Conservation (phyloP, 1,284 basidiomycete species). For the Cryptococcus floricola region DNA sequence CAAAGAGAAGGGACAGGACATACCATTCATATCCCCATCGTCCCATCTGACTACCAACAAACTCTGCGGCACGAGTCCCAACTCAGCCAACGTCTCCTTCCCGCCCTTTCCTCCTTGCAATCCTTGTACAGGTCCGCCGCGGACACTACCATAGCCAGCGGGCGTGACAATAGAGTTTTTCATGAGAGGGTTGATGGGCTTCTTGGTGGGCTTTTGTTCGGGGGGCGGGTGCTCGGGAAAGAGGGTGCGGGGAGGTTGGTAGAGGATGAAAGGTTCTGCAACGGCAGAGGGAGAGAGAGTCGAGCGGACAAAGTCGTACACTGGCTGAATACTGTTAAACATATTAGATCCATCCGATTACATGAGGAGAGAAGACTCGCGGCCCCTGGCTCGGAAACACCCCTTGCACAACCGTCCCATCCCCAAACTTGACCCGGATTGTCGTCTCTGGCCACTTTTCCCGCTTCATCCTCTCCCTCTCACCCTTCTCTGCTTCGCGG, state of each 20-base stretch:
- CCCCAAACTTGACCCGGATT: conserved; percentile 45
- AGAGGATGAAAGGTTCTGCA: conserved; percentile 41
- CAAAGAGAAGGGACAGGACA: conserved; percentile 4
- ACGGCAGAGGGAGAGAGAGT: conserved; percentile 26
- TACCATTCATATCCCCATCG: conserved; percentile 46
- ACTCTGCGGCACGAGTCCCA: conserved; percentile 48
- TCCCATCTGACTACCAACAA: conserved; percentile 44
- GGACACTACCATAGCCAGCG: conserved; percentile 33
- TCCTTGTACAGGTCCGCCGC: conserved; percentile 20
- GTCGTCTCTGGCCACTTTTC: conserved; percentile 47
- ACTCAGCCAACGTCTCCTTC: conserved; percentile 35
- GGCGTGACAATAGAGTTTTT: conserved; percentile 31
- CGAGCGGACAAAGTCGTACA: conserved; percentile 46
- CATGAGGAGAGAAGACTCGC: conserved; percentile 21
- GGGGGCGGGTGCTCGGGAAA: conserved; percentile 43
- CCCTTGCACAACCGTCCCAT: conserved; percentile 46
- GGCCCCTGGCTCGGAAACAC: conserved; percentile 39
- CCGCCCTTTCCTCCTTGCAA: conserved; percentile 39
- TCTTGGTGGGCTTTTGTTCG: conserved; percentile 13
- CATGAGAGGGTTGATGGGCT: conserved; percentile 6
- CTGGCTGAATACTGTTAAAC: conserved; percentile 40
- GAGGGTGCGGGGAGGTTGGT: conserved; percentile 43
- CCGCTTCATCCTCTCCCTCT: conserved; percentile 34
- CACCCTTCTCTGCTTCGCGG: conserved; percentile 36
- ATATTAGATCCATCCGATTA: background rate